Evolutionary conservation across 1,284 basidiomycete species (phyloP), one percentile per base, ranked within the genome.

Genomic region (Austroboletus niveus): DNA sequence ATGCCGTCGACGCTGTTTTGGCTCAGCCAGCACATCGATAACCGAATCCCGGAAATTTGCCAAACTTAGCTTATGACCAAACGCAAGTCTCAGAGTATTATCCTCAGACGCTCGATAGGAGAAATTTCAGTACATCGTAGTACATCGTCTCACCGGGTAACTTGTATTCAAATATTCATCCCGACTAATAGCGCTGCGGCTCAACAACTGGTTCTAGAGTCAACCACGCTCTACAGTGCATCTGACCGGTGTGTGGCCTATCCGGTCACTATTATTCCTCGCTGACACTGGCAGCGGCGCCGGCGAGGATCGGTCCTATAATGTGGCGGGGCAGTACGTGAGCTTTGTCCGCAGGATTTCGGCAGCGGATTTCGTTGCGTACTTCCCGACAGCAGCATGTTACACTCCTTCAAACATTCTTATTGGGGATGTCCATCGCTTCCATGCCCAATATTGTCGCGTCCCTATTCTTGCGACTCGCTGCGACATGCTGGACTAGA

Each of bases 231-330:
- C 22, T 29, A 29, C 24, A 27, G 42, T 24, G 24, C 5, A 42
- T 38, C n/a, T 27, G 5, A 31, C 40, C 43, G 48, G 38, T 31
- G 34, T 40, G 39, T 38, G 30, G 40, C 15, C 14, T 24, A 42
- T 42, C 36, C 35, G 31, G 15, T 30, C 14, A 42, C 15, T 27
- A 17, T 11, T 35, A 14, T 59, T 42, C 47, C 41, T 54, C 49
- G 58, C 61, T 40, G 3, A 4, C 11, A 29, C 17, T 20, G 17
- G 36, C 48, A 17, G 36, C 14, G 59, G 49, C 41, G 11, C 49
- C 50, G 59, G 39, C 41, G 17, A 48, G 24, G 40, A 38, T 60
- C 60, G 58, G 61, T 58, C 17, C 20, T 12, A 20, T 12, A 3
- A 17, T 39, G 17, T 39, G 17, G 38, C 38, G 38, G 20, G 12